Base-by-base conservation (phyloP, 202 grass and related monocot genomes). In the Miscanthus sacchariflorus region DNA sequence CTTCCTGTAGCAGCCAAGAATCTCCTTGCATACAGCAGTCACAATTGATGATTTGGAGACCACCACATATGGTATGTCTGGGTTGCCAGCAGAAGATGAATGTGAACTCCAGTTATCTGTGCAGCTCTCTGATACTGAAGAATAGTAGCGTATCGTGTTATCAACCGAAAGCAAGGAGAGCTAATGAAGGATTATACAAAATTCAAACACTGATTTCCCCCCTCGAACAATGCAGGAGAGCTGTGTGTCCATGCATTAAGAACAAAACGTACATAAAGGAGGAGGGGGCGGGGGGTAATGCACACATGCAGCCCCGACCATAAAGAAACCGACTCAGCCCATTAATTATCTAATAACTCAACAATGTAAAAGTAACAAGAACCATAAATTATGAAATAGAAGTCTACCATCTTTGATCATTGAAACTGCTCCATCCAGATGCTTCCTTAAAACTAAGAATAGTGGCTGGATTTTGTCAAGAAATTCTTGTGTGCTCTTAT, bases 1-100 rank as follows among this genome's bases (percentile, higher is more conserved):
- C 96, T 95, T 98, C 81, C 88, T 98, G 78, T 92, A 96, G 89
- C 92, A 98, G 68, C 71, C 86, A 85, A 98, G 96, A 77, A 93
- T 84, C 88, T 98, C 94, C 85, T 86, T 90, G 84, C 90, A 93
- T 77, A 98, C 85, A 79, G 89, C 90, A 86, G 72, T 92, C 36
- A 89, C 91, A 68, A 91, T 64, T 82, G 89, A 90, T 95, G 78
- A 71, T 79, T 90, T 89, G 59, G 91, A 89, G 88, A 92, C 81
- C 44, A 90, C 64, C 70, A 91, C 76, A 89, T 90, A 86, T 86
- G 94, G 84, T 86, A 95, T 75, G 66, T 90, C 85, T 89, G 94
- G 92, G 79, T 98, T 98, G 76, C 92, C 89, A 49, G 92, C 91
- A 84, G 92, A 93, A 87, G 84, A 84, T 15, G 88, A 93, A 92